phyloP scores from a whole-genome alignment of 768 basidiomycete genomes.

The Termitomyces titanicus region DNA sequence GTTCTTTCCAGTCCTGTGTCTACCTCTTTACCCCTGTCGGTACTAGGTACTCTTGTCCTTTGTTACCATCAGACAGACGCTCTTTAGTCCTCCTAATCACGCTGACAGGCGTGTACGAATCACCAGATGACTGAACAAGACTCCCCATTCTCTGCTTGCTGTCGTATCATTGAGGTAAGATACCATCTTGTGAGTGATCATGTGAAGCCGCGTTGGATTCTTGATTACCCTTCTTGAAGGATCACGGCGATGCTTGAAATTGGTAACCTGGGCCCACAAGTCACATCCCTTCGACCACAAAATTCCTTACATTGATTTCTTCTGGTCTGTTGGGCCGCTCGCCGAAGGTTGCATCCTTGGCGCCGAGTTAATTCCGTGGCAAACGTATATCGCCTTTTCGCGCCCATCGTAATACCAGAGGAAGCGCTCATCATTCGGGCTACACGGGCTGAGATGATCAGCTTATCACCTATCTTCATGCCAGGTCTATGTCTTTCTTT shows the following conservation, averaged over 20 bases:
- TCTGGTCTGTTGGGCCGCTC: too few relatives aligned
- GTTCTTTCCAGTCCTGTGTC: too few relatives aligned
- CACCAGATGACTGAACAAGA: not conserved
- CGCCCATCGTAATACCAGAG: not conserved
- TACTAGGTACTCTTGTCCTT: too few relatives aligned
- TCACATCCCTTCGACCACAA: too few relatives aligned
- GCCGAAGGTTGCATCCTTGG: too few relatives aligned
- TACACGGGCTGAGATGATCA: slow-evolving; percentile 1
- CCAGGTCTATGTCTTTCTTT: not conserved
- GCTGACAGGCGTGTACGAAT: not conserved
- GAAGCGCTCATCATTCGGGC: not conserved
- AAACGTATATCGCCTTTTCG: not conserved
- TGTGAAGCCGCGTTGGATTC: not conserved
- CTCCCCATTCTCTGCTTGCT: too few relatives aligned
- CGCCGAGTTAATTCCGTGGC: too few relatives aligned
- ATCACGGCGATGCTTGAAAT: not conserved
- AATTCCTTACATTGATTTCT: too few relatives aligned
- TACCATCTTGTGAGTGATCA: not conserved
- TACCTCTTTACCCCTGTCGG: too few relatives aligned
- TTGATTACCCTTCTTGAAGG: not conserved
- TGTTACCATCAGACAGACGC: too few relatives aligned
- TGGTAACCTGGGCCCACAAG: not conserved
- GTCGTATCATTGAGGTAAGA: not conserved
- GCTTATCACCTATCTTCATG: not conserved
- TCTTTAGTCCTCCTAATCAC: too few relatives aligned